Base-by-base conservation (phyloP, 345 rosid species). In the Arabidopsis suecica region DNA sequence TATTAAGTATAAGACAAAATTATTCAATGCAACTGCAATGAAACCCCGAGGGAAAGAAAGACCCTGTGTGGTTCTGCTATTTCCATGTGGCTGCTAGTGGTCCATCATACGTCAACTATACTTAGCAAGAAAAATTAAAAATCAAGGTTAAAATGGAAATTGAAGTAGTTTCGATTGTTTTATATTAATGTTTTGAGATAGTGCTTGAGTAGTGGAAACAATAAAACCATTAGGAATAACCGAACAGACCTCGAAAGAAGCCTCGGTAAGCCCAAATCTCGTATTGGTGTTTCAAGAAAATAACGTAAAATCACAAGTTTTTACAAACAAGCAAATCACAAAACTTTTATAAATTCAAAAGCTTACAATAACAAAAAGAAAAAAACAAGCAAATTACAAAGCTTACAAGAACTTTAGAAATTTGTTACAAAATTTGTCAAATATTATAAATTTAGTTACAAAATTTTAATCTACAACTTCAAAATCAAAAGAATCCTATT, bases 201-300 rank as follows among this genome's bases (percentile, higher is more conserved):
- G 79, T 76, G 79, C 68, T 61, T 33, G 41, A 69, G 75, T 76
- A 44, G 75, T 76, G 80, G 70, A 69, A 61, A 76, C 65, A 54
- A 23, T 69, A 23, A 32, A 53, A 44, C 48, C 56, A 60, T 38
- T 49, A 30, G 12, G 56, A 67, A 25, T 59, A 37, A 10, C 7
- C 22, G 50, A 47, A n/a, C 22, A 18, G 58, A 68, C 34, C 34
- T 22, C 53, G 12, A 58, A 25, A 38, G 62, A 68, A 68, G 64
- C 69, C 74, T 61, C 79, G 74, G 62, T 75, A 75, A 49, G 18
- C 53, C 33, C 55, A 54, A 61, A 44, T 45, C 13, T 12, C 25
- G 12, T 37, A 5, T 37, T 5, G 61, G 20, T 5, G 59, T 22
- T 36, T 22, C 47, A 66, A 65, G 23, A 42, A 30, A 9, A 6